Evolutionary conservation across 352 stramenopile genomes (phyloP).

Genomic region (Pythium angustatum): DNA sequence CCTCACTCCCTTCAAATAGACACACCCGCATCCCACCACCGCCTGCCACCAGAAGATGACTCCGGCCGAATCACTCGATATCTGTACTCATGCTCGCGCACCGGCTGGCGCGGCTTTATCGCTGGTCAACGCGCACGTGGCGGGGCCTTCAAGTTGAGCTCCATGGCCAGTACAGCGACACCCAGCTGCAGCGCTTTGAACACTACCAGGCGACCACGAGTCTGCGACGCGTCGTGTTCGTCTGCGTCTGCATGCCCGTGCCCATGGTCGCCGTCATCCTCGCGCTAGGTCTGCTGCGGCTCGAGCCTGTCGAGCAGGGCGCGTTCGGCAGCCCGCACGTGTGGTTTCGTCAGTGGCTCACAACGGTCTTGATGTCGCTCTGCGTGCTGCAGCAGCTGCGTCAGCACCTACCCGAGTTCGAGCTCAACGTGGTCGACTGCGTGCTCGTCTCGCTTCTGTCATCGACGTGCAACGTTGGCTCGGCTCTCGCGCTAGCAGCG

Average conservation of each 20-base stretch:
- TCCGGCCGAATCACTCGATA: no score
- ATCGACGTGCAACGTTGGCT: not conserved
- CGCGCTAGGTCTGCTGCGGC: conserved; percentile 4
- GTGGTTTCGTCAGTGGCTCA: conserved; percentile 8
- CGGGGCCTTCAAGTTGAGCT: conserved; percentile 9
- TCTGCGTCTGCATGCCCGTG: conserved; percentile 12
- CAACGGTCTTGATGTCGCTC: conserved; percentile 8
- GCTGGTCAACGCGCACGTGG: not conserved
- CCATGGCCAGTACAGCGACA: conserved; percentile 13
- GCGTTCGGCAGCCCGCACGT: not conserved
- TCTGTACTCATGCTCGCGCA: not conserved
- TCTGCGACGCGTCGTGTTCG: not conserved
- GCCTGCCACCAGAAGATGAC: no score
- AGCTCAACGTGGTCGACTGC: not conserved
- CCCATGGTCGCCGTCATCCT: conserved; percentile 7
- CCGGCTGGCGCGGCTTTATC: not conserved
- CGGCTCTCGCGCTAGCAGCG: not conserved
- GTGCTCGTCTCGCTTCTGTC: not conserved
- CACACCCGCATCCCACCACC: no score
- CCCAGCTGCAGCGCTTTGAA: conserved; percentile 9
- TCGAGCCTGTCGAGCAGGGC: conserved; percentile 1
- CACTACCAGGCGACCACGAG: conserved; percentile 4
- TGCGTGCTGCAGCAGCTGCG: conserved; percentile 13
- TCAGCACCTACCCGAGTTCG: conserved; percentile 18
- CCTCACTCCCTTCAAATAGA: no score